Evolutionary conservation across 2,329 filamentous ascomycete genomes (phyloP), one percentile per base, ranked within the genome.

Genomic region (Elsinoe australis): DNA sequence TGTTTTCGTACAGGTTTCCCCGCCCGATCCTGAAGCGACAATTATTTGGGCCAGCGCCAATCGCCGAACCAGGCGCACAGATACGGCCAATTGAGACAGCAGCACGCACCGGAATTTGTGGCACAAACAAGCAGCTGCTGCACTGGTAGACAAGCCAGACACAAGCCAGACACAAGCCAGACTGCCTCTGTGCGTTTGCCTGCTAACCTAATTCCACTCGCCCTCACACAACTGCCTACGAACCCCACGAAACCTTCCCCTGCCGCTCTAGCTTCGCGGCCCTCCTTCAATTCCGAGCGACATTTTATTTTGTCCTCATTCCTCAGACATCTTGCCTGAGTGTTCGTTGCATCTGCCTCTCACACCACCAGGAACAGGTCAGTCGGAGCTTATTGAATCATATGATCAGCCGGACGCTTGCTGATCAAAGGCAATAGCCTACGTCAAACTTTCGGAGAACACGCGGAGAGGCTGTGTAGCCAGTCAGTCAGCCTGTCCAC

Each of bases 241-340:
- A 26, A 48, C 45, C 45, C 45, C 45, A 48, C 45, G 33, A 48
- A 48, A 48, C 34, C 45, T 48, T 48, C 45, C 45, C 45, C 45
- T 48, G 45, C 45, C 45, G 45, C 45, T 47, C 44, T 34, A 47
- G 44, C 45, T 48, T 29, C 5, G 21, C 45, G 26, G 45, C 32
- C 33, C 24, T 36, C 32, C 45, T 31, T 36, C 45, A 36, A 26
- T 12, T 39, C 45, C 39, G 39, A 32, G 39, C 24, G 39, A 44
- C 39, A 44, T 44, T 44, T 44, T 29, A 29, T 29, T 29, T 44
- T 41, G 24, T 32, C 17, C 28, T 19, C 39, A 44, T 44, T 44
- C 39, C 39, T 44, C 26, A 8, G 17, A 8, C 36, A 9, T 14
- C 17, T 31, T 32, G 14, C 15, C 24, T 32, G 28, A n/a, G 9